phyloP scores from a whole-genome alignment of 2,329 filamentous ascomycete genomes.

The Lachnellula suecica region DNA sequence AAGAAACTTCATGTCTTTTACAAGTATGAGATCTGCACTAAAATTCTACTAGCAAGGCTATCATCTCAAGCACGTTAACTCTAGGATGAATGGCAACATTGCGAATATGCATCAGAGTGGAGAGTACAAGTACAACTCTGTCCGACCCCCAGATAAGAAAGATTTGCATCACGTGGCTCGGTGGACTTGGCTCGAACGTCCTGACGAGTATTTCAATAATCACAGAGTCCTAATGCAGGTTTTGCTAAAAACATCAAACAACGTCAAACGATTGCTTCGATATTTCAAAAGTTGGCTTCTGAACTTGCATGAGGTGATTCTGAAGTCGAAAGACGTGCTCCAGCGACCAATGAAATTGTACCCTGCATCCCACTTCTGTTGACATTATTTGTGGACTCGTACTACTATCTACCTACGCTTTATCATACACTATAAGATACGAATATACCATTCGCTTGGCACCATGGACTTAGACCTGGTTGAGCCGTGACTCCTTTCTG shows the following conservation, averaged over 20 bases:
- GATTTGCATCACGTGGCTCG: neutral
- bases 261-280: neutral
- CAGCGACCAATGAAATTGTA: neutral
- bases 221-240: neutral
- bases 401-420: no score
- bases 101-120: neutral
- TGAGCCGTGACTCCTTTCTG: no score
- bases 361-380: constrained; percentile 1
- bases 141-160: no score
- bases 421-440: no score
- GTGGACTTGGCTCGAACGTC: neutral
- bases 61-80: neutral
- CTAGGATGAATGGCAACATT: neutral
- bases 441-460: neutral
- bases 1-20: no score
- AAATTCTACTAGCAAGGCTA: no score
- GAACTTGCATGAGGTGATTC: constrained; percentile 4
- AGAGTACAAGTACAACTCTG: no score
- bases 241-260: neutral
- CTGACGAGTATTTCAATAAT: neutral
- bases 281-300: neutral
- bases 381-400: neutral
- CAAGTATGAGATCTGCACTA: neutral
- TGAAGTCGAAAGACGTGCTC: constrained; percentile 5
- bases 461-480: neutral